Evolutionary conservation across 495 filamentous ascomycete species (phyloP), one percentile per base, ranked within the genome.

Genomic region (Melanomma pulvis-pyrius): DNA sequence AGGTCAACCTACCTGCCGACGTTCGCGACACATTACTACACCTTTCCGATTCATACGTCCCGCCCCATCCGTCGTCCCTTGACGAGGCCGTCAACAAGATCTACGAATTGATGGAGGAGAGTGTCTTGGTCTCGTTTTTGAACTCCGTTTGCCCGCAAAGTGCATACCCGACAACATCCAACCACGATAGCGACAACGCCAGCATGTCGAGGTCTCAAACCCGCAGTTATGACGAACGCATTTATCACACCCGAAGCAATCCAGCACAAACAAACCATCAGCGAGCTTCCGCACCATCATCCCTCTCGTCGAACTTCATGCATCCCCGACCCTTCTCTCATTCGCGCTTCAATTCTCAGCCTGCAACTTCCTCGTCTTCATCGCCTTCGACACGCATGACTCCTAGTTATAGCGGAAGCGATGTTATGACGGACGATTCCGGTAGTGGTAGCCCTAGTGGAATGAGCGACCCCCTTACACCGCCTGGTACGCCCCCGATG

Each of bases 41-140:
- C 13, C 81, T 91, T 50, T 81, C 86, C 7, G 82, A 83, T 36
- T 76, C 79, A 11, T 74, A 81, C n/a, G 78, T 80, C 2, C 91
- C 96, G 6, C 96, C 94, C 0, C 75, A 82, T 22, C 96, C 94
- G 3, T 83, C 89, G 52, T 84, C 86, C 32, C 82, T 99, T 25
- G 91, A 96, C 71, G 81, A 88, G n/a, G 94, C 94, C n/a, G 91
- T 94, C 19, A 83, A 87, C 61, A 93, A 96, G 56, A 89, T 96
- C 17, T 92, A 92, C 74, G 93, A 98, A 62, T 79, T 99, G 63
- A 98, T 99, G 92, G 93, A 97, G 72, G 94, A 97, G 71, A 96
- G 92, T 2, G 92, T 98, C 2, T 80, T 94, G 30, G 87, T 91
- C 0, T 89, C 91, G 0, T 96, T 94, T 74, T 79, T 94, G 21